These are phyloP conservation scores for Solanum habrochaites DNA, from an alignment of 257 asterid species.

Conservation along the genomic window DNA sequence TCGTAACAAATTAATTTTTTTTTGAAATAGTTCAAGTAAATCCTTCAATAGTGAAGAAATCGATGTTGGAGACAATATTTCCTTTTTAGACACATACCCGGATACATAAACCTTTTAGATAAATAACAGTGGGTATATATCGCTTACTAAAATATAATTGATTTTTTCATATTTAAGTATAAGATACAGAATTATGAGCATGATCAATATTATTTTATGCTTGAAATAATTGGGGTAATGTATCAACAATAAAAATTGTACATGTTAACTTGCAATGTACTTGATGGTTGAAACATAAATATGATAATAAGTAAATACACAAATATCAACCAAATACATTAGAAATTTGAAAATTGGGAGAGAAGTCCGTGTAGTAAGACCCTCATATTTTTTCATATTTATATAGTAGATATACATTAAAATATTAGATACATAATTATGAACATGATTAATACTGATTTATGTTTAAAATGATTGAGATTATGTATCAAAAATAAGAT, in stretches of 20 bases:
- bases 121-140: not conserved
- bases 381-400: not conserved
- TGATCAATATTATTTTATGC: not conserved
- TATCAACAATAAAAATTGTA: not conserved
- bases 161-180: not conserved
- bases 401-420: not conserved
- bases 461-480: not conserved
- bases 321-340: too few species aligned
- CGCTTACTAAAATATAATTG: too few species aligned
- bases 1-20: too few species aligned
- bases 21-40: not conserved
- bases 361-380: not conserved
- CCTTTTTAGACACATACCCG: not conserved
- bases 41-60: not conserved
- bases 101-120: too few species aligned
- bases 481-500: not conserved
- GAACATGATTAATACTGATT: not conserved
- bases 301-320: not conserved
- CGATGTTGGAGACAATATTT: not conserved
- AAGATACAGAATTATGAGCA: not conserved
- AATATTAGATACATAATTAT: too few species aligned
- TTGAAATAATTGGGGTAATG: not conserved
- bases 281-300: not conserved
- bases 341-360: not conserved
- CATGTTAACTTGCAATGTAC: not conserved